Percentiles rank a stretch among this genome's conserved stretches.
Conservation (phyloP, 345 rosid species). For the Camelina laxa region DNA sequence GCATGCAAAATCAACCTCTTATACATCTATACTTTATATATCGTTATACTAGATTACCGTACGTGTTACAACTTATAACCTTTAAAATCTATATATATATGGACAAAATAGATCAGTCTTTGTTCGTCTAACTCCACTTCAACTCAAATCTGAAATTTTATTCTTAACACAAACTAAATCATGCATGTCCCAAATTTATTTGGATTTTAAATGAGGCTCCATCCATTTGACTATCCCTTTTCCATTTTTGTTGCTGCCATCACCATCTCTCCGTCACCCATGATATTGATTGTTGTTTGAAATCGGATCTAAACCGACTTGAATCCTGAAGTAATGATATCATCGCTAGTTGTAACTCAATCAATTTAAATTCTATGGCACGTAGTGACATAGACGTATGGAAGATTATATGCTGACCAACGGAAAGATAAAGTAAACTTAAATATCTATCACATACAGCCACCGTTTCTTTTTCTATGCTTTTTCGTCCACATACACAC, state of each 20-base stretch:
- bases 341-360: slow-evolving; percentile 4
- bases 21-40: no score
- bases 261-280: neutral
- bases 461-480: slow-evolving; percentile 18
- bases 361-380: neutral
- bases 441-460: slow-evolving; percentile 13
- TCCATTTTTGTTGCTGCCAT: neutral
- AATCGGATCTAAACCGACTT: neutral
- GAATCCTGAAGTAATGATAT: neutral
- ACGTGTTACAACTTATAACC: no score
- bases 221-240: neutral
- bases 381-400: neutral
- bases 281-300: neutral
- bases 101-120: no score
- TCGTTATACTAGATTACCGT: no score
- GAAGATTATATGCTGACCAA: neutral
- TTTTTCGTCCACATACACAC: neutral
- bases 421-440: neutral
- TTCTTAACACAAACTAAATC: no score
- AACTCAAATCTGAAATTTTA: no score
- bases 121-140: no score
- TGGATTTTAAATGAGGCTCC: no score
- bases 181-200: no score
- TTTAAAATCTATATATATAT: no score
- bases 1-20: no score